Percentiles rank a stretch among this genome's conserved stretches.
These are phyloP conservation scores for Candida michaelii DNA, from an alignment of 805 yeast genomes.

Conservation along the genomic window DNA sequence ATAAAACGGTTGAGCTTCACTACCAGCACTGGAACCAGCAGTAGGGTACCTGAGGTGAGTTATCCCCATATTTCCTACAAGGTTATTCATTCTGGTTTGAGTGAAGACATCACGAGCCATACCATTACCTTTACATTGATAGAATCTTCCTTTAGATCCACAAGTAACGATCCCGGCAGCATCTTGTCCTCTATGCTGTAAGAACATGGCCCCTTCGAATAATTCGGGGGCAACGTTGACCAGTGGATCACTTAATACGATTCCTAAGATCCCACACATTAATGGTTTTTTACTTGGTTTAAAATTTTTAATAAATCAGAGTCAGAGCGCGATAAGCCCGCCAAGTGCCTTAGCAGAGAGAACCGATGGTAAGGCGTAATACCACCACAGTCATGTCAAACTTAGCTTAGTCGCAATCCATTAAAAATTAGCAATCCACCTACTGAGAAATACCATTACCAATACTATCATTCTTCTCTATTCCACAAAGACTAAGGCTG, in stretches of 20 bases:
- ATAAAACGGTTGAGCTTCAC: constrained; percentile 98
- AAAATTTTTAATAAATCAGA: constrained; percentile 3
- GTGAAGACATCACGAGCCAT: constrained; percentile 98
- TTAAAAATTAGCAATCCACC: no score
- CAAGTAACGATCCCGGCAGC: constrained; percentile 99
- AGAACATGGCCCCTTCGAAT: constrained; percentile 86
- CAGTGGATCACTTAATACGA: constrained; percentile 73
- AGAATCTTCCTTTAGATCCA: constrained; percentile 88
- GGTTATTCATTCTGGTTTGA: constrained; percentile 68
- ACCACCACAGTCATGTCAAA: no score
- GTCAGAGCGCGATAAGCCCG: constrained; percentile 1
- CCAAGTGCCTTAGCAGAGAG: no score
- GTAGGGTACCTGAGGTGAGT: constrained; percentile 96
- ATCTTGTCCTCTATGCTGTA: constrained; percentile 98
- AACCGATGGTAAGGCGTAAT: no score
- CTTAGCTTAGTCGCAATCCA: no score
- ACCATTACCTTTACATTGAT: constrained; percentile 98
- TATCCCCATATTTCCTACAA: constrained; percentile 93
- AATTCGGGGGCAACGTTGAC: constrained; percentile 83
- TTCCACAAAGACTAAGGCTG: no score
- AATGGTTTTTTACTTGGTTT: background rate
- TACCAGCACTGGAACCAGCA: constrained; percentile 92
- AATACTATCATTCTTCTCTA: no score
- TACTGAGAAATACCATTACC: no score
- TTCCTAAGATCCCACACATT: constrained; percentile 96